Conservation (phyloP, 1,284 basidiomycete species). For the Melampsora americana region DNA sequence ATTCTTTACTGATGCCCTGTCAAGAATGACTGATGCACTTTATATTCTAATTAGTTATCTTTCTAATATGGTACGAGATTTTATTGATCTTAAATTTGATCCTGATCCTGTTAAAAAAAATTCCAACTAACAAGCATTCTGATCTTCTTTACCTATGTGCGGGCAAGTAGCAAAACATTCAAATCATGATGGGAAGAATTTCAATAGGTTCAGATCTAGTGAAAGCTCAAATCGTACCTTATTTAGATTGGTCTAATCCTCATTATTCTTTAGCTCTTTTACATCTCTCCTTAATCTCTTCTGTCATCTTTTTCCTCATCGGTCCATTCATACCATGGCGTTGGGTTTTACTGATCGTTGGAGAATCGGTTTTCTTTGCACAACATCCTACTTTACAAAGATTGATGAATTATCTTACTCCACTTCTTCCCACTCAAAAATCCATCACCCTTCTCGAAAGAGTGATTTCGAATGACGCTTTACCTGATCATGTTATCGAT, state of each 20-base stretch:
- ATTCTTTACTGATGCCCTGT: conserved; percentile 49
- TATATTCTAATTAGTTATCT: conserved; percentile 8
- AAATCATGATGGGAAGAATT: conserved; percentile 40
- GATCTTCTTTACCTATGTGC: too few relatives aligned
- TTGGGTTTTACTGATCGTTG: conserved; percentile 50
- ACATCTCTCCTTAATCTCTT: conserved; percentile 50
- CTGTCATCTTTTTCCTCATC: conserved; percentile 50
- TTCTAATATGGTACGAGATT: conserved; percentile 22
- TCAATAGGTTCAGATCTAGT: conserved; percentile 48
- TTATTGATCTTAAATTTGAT: not conserved
- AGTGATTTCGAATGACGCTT: conserved; percentile 2
- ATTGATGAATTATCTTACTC: not conserved
- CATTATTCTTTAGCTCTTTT: conserved; percentile 51
- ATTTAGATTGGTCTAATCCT: conserved; percentile 54
- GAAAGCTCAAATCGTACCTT: conserved; percentile 51
- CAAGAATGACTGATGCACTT: not conserved
- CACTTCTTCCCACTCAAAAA: not conserved
- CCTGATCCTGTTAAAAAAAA: not conserved
- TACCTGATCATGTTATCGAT: not conserved
- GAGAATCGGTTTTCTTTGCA: conserved; percentile 51
- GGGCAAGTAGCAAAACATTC: conserved; percentile 41
- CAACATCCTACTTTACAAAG: conserved; percentile 52
- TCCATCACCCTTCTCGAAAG: not conserved
- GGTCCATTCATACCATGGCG: conserved; percentile 52
- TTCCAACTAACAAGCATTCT: not conserved